Base-by-base conservation (phyloP, 2,329 filamentous ascomycete species). In the Hypoxylon sp. region DNA sequence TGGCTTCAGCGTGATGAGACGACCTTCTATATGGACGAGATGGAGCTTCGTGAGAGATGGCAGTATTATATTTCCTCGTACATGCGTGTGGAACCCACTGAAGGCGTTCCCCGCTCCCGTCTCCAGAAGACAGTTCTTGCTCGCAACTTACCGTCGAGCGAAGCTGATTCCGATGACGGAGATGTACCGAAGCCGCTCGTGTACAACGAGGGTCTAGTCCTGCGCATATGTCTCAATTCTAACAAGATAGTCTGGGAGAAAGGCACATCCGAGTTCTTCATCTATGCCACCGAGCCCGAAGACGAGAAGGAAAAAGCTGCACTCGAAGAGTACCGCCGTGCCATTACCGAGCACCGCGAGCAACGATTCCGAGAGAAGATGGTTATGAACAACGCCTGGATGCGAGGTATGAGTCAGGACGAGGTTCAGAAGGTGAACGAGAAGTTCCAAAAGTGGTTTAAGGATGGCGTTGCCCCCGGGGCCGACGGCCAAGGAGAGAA, bases 41-140 rank as follows among this genome's bases (percentile, higher is more conserved):
- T 97, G 84, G 92, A 96, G 76, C 88, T 90, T 55, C 91, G 91
- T 63, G 90, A 94, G 69, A 87, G 90, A 42, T 99, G 96, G 96
- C 93, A 95, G 74, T 97, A 97, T 82, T 99, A 99, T 78, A 93
- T 97, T 63, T 94, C 95, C 17, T 94, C 94, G 0, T 98, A 92
- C 80, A 92, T 94, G 73, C 93, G 94, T 70, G 88, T 94, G 24
- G 94, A 97, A 76, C 92, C 93, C 1, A 99, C 96, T 0, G 93
- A 96, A 80, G 92, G 92, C 13, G 86, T 96, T 2, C 83, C 86
- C 5, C 85, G 90, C 54, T 85, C 86, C 5, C 88, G 87, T 52
- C 85, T 94, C 75, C 88, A 87, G 69, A 91, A 90, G 80, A 86
- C 89, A 3, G 88, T 94, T 64, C 84, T 95, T 14, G 87, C 88